Percentiles rank a stretch among this genome's conserved stretches.
These are phyloP conservation scores for Tubosaeta sp. DNA, from an alignment of 768 basidiomycete genomes.

Conservation along the genomic window DNA sequence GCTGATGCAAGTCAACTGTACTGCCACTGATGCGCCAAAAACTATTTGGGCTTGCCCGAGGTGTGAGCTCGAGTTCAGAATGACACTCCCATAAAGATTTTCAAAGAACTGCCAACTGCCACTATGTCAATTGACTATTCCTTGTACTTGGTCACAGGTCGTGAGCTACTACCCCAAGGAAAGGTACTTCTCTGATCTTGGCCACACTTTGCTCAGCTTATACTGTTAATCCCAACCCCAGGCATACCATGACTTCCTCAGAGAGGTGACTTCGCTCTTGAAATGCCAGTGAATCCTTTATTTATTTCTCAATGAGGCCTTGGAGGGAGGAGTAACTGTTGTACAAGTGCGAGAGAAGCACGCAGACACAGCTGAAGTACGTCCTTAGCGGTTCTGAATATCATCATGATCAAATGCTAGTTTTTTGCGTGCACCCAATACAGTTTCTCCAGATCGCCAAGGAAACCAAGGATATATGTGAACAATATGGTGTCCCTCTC, in stretches of 20 bases:
- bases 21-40: no score
- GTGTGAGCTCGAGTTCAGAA: no score
- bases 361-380: constrained; percentile 73
- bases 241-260: constrained; percentile 69
- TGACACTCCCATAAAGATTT: no score
- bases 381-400: constrained; percentile 16
- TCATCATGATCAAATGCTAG: not conserved
- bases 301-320: constrained; percentile 43
- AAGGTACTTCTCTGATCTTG: constrained; percentile 45
- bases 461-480: constrained; percentile 66
- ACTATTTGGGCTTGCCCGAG: no score
- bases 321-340: constrained; percentile 83
- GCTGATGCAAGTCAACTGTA: no score
- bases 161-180: constrained; percentile 68
- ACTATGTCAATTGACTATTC: constrained; percentile 49
- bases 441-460: constrained; percentile 77
- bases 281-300: not conserved
- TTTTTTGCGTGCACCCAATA: not conserved
- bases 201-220: not conserved
- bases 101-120: no score
- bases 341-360: constrained; percentile 90
- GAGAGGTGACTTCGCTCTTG: constrained; percentile 48
- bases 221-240: constrained; percentile 25
- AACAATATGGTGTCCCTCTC: constrained; percentile 73
- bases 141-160: constrained; percentile 84